phyloP scores from a whole-genome alignment of 495 filamentous ascomycete genomes.

The Neurospora pannonica region DNA sequence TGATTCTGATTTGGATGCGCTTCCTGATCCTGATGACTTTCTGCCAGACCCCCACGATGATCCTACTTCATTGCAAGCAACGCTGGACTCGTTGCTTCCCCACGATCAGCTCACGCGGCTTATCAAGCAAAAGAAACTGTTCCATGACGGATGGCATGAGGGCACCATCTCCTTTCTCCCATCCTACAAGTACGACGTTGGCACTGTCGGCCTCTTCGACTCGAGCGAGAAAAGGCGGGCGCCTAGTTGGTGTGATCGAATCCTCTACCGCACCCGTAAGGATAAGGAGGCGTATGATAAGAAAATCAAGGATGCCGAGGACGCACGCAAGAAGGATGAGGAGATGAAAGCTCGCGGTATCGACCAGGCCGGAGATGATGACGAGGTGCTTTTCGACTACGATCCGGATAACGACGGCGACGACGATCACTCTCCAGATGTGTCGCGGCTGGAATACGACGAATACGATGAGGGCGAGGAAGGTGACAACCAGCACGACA shows the following conservation, averaged over 20 bases:
- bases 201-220: slow-evolving; percentile 88
- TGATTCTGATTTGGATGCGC: slow-evolving; percentile 26
- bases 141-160: slow-evolving; percentile 87
- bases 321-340: slow-evolving; percentile 62
- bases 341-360: slow-evolving; percentile 77
- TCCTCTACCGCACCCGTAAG: slow-evolving; percentile 69
- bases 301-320: slow-evolving; percentile 52
- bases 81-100: slow-evolving; percentile 70
- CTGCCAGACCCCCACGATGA: slow-evolving; percentile 40
- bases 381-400: slow-evolving; percentile 83
- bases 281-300: slow-evolving; percentile 64
- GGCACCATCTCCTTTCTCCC: slow-evolving; percentile 82
- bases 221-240: slow-evolving; percentile 86
- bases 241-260: slow-evolving; percentile 98
- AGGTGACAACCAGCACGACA: slow-evolving; percentile 32
- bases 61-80: slow-evolving; percentile 63
- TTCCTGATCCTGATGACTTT: slow-evolving; percentile 49
- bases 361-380: slow-evolving; percentile 65
- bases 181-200: slow-evolving; percentile 93
- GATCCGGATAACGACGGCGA: slow-evolving; percentile 68
- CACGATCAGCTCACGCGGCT: slow-evolving; percentile 82
- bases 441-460: slow-evolving; percentile 46
- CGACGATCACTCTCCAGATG: slow-evolving; percentile 20
- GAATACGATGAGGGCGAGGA: slow-evolving; percentile 48
- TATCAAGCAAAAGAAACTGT: slow-evolving; percentile 63